These are phyloP conservation scores for Penicillium sp. DNA, from an alignment of 2,329 filamentous ascomycete species.

Conservation along the genomic window DNA sequence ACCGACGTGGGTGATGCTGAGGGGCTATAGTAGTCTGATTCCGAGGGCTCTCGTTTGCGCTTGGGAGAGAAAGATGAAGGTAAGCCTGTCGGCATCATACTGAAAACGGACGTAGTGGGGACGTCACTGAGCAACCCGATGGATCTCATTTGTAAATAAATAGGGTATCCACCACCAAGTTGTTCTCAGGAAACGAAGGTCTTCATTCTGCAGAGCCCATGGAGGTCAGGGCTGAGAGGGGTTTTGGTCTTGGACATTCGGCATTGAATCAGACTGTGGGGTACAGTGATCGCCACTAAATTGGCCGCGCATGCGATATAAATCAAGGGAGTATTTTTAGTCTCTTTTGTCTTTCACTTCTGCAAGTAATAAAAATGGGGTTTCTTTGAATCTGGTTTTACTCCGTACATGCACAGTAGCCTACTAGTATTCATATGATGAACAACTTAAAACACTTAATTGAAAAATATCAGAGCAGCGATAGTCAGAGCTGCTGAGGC, in stretches of 20 bases:
- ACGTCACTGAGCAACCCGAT: constrained; percentile 19
- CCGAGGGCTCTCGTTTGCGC: constrained; percentile 37
- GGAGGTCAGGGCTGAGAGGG: constrained; percentile 23
- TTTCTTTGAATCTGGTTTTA: background rate
- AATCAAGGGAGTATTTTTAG: background rate
- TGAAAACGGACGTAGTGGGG: constrained; percentile 24
- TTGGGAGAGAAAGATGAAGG: constrained; percentile 34
- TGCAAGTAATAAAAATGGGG: background rate
- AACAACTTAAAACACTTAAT: constrained; percentile 15
- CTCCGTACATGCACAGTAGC: background rate
- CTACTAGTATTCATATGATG: background rate
- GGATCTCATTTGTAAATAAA: constrained; percentile 8
- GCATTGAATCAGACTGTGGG: constrained; percentile 16
- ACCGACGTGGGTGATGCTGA: constrained; percentile 37
- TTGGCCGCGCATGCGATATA: background rate
- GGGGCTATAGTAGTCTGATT: constrained; percentile 31
- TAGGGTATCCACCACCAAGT: constrained; percentile 15
- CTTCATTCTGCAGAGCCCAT: constrained; percentile 15
- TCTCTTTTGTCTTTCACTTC: background rate
- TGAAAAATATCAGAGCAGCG: constrained; percentile 13
- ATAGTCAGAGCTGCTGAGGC: constrained; percentile 22
- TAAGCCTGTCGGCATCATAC: constrained; percentile 33
- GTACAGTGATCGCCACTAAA: constrained; percentile 10
- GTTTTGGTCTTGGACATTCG: constrained; percentile 22
- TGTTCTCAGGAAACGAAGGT: constrained; percentile 9